Evolutionary conservation across 2,329 filamentous ascomycete genomes (phyloP), one percentile per base, ranked within the genome.

Genomic region (Diaporthe nobilis): DNA sequence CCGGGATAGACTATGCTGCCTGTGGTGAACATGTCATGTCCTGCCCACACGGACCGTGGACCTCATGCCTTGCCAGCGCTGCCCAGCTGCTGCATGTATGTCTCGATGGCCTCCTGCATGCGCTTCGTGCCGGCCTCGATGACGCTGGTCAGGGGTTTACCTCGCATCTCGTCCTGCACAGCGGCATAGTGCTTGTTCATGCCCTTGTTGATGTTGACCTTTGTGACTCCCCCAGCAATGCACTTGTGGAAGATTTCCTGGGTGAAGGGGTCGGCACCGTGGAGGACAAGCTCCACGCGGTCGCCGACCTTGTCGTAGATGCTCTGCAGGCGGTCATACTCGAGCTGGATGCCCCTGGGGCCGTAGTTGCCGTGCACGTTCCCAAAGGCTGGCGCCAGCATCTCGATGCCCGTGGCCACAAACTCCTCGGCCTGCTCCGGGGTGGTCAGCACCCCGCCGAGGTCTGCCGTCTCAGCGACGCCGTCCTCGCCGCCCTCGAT

Each of bases 351-450:
- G 0, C 93, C 93, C 22, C 90, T 84, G 0, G 90, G 88, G 0
- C 93, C 93, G 83, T 95, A 95, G 79, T 92, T 90, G 8, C 93
- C 93, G 83, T 95, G 93, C 60, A 95, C 91, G 80, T 95, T 95
- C 4, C 93, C 93, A 84, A 95, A 94, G 0, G 92, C 92, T 0
- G 93, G 94, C 3, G 94, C 94, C 20, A 95, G 85, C 85, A 92
- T 93, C 80, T 95, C 92, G 80, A 95, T 93, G 0, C 93, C 93
- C 15, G 92, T 93, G 2, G 86, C 88, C 5, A 94, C 88, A 79
- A 95, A 95, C 79, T 94, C 91, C 77, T 91, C 88, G 10, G 92
- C 92, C 83, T 95, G 90, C 77, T 93, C 92, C 0, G 90, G 88
- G 0, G 92, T 94, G 0, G 93, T 95, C 78, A 94, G 76, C 82